Conservation (phyloP, 1,139 yeast genomes). For the Hemisphaericaspora xylanilytica region DNA sequence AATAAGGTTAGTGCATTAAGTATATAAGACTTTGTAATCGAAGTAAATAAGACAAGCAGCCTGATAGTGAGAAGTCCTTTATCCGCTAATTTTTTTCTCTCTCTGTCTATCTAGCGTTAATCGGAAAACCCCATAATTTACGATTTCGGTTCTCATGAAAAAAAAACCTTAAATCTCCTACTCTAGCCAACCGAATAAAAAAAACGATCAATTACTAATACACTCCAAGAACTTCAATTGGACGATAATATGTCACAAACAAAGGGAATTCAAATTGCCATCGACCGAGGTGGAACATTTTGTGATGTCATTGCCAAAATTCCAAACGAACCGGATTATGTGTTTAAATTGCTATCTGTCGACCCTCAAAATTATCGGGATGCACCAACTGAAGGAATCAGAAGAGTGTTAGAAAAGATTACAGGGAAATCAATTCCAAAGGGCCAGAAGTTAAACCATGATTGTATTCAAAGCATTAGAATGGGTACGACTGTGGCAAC, state of each 20-base stretch:
- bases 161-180: too few species aligned
- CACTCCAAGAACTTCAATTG: too few species aligned
- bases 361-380: conserved; percentile 84
- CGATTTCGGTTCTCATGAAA: too few species aligned
- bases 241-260: conserved; percentile 2
- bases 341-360: conserved; percentile 71
- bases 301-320: conserved; percentile 71
- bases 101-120: too few species aligned
- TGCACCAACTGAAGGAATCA: conserved; percentile 89
- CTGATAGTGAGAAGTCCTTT: not conserved
- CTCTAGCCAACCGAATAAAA: too few species aligned
- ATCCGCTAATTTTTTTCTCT: too few species aligned
- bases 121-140: too few species aligned
- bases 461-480: conserved; percentile 30
- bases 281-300: conserved; percentile 81
- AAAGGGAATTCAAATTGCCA: conserved; percentile 27
- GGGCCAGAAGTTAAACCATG: conserved; percentile 28
- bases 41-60: too few species aligned
- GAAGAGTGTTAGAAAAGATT: conserved; percentile 66
- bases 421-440: conserved; percentile 50
- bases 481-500: conserved; percentile 46
- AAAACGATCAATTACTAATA: too few species aligned
- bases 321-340: conserved; percentile 37
- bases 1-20: conserved; percentile 3
- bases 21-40: conserved; percentile 4